Base-by-base conservation (phyloP, 1,284 basidiomycete species). In the Ustilago hordei region DNA sequence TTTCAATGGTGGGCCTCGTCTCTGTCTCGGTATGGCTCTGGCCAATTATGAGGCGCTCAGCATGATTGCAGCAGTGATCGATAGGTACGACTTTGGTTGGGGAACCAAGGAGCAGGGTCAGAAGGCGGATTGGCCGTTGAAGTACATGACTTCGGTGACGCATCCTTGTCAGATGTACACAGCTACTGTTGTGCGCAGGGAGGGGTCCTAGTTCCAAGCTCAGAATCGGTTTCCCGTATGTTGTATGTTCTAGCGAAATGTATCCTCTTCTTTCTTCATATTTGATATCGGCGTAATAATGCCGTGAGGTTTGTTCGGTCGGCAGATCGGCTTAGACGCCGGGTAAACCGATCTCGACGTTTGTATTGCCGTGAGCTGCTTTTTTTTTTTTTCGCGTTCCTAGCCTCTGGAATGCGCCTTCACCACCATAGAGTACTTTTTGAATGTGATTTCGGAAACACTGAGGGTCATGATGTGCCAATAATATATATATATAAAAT, bases 11-110 rank as follows among this genome's bases (percentile, higher is more conserved):
- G 81, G 81, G 8, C 81, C 81, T 15, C 71, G 81, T 19, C 74
- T 82, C n/a, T 83, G 81, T 48, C 68, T 83, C 11, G 81, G 81
- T 32, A 75, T 78, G 80, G 78, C 69, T 19, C 55, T 83, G 12
- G 81, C 81, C 55, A 80, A 71, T 43, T 81, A 78, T 55, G 81
- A 82, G 54, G 80, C 69, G 8, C 56, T 80, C 35, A 65, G 64
- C 55, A 66, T 73, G 56, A 45, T 68, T 7, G 65, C 71, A 0
- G 72, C 72, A 12, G 69, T 75, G 13, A 61, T 72, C 17, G 60
- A 63, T 45, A 38, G 72, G 19, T 81, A 76, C 65, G 70, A 81
- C 19, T 74, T 80, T 39, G 67, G 64, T 12, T 81, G 80, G 80
- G 80, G 68, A 4, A 61, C 59, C 28, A 57, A 66, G 41, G 75